Evolutionary conservation across 345 rosid species (phyloP).

Genomic region (Eucalyptus albens): DNA sequence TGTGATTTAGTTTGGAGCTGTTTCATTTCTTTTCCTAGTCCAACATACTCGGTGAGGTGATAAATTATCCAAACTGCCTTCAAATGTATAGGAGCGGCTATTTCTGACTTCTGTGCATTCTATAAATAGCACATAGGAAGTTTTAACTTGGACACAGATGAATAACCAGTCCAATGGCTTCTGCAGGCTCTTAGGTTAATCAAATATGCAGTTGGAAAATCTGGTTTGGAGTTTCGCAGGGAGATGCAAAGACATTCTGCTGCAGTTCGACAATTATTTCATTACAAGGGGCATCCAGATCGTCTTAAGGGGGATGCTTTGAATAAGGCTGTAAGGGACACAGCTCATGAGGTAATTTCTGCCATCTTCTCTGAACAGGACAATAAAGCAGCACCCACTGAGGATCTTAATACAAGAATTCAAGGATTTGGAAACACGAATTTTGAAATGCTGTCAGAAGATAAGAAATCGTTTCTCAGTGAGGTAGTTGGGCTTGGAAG

Average conservation of each 20-base stretch:
- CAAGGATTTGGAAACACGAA: conserved; percentile 94
- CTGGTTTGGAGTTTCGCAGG: conserved; percentile 82
- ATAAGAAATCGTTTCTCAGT: conserved; percentile 78
- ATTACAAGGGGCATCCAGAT: conserved; percentile 81
- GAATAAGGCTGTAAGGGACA: conserved; percentile 88
- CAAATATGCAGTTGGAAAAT: conserved; percentile 79
- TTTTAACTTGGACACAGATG: not conserved
- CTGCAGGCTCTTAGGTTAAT: conserved; percentile 80
- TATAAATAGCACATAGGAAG: not conserved
- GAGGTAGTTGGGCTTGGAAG: conserved; percentile 93
- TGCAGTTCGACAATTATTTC: conserved; percentile 68
- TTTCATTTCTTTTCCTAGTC: not conserved
- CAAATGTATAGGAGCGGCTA: not conserved
- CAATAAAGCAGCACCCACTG: conserved; percentile 44
- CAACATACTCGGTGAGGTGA: not conserved
- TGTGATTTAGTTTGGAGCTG: not conserved
- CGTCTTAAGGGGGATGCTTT: conserved; percentile 87
- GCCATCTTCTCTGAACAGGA: conserved; percentile 83
- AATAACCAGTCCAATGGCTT: not conserved
- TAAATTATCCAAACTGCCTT: not conserved
- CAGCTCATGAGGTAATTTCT: conserved; percentile 74
- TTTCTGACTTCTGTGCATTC: not conserved
- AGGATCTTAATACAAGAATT: conserved; percentile 56
- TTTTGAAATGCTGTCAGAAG: conserved; percentile 63
- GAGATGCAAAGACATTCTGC: conserved; percentile 93